These are phyloP conservation scores for Penicillium vulpinum DNA, from an alignment of 2,329 filamentous ascomycete species.

Conservation along the genomic window DNA sequence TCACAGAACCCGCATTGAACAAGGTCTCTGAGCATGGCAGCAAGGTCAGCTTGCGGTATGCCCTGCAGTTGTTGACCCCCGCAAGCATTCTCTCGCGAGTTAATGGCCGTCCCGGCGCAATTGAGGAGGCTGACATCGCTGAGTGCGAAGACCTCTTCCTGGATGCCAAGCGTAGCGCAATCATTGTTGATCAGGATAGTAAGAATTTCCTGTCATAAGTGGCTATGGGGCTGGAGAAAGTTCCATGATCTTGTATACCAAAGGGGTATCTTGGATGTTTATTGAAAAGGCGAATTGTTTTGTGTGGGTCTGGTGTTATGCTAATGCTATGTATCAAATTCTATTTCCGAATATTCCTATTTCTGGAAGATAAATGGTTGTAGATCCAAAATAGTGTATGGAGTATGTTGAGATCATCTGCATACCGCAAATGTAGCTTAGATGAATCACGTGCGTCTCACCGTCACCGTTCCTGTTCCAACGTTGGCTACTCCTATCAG, in stretches of 20 bases:
- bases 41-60: slow-evolving; percentile 87
- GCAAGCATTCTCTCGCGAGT: slow-evolving; percentile 88
- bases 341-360: background rate
- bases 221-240: slow-evolving; percentile 20
- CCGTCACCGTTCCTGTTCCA: slow-evolving; percentile 16
- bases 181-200: slow-evolving; percentile 65
- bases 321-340: slow-evolving; percentile 27
- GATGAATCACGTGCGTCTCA: slow-evolving; percentile 24
- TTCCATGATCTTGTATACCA: slow-evolving; percentile 28
- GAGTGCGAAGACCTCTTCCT: slow-evolving; percentile 85
- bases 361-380: background rate
- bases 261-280: slow-evolving; percentile 21
- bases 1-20: slow-evolving; percentile 80
- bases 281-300: slow-evolving; percentile 29
- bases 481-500: slow-evolving; percentile 7
- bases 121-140: slow-evolving; percentile 73
- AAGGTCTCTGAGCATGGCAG: slow-evolving; percentile 85
- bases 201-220: slow-evolving; percentile 58
- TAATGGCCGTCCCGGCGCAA: slow-evolving; percentile 69
- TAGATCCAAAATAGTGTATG: background rate
- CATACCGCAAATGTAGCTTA: slow-evolving; percentile 11
- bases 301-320: slow-evolving; percentile 22
- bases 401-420: background rate
- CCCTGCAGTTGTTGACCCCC: slow-evolving; percentile 85
- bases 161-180: slow-evolving; percentile 75